phyloP scores from a whole-genome alignment of 129 eudicot species.

The Tanacetum coccineum region DNA sequence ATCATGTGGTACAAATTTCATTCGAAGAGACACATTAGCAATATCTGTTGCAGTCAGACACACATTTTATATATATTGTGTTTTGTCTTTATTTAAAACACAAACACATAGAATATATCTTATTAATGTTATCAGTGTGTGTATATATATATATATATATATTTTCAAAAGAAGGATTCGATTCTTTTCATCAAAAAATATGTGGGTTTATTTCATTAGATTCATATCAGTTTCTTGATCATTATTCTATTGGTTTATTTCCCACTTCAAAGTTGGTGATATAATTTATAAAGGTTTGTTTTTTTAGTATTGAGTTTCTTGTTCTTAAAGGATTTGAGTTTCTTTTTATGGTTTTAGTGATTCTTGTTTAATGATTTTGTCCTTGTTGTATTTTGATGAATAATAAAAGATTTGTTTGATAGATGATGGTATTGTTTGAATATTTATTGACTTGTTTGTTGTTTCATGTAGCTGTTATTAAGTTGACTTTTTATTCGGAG shows the following conservation, averaged over 20 bases:
- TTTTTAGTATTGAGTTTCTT: slow-evolving; percentile 8
- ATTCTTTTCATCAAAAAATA: slow-evolving; percentile 32
- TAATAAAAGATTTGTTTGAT: not conserved
- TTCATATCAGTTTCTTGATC: slow-evolving; percentile 18
- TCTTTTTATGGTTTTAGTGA: not conserved
- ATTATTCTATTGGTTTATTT: not conserved
- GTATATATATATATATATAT: not conserved
- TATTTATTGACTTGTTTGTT: slow-evolving; percentile 1
- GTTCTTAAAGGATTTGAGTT: slow-evolving; percentile 9
- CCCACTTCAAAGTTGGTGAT: slow-evolving; percentile 10
- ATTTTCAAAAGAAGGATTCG: slow-evolving; percentile 29
- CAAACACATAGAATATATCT: slow-evolving; percentile 18
- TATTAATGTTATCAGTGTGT: not conserved
- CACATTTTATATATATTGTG: slow-evolving; percentile 25
- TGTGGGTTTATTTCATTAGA: slow-evolving; percentile 15
- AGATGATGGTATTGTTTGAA: not conserved
- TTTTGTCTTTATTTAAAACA: slow-evolving; percentile 20
- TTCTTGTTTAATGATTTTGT: slow-evolving; percentile 8
- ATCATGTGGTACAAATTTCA: slow-evolving; percentile 26
- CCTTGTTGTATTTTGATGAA: slow-evolving; percentile 6
- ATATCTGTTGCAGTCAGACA: slow-evolving; percentile 32
- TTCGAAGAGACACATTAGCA: slow-evolving; percentile 24
- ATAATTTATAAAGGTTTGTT: slow-evolving; percentile 22
- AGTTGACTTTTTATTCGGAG: slow-evolving; percentile 24
- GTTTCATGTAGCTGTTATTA: slow-evolving; percentile 7